Evolutionary conservation across 768 basidiomycete species (phyloP).

Genomic region (Lactifluus pinguis): DNA sequence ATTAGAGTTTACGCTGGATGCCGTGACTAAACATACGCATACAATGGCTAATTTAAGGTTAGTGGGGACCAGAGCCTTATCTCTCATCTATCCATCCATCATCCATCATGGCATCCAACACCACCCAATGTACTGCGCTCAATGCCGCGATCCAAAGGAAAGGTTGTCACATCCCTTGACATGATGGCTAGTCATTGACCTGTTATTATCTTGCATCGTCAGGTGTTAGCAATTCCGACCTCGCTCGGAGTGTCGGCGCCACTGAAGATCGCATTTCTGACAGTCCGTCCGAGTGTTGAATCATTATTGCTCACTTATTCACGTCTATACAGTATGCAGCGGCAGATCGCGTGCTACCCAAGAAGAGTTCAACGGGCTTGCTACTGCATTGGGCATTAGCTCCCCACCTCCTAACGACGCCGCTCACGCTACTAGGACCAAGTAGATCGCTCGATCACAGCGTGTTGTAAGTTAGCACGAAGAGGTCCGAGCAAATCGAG

Average conservation of each 20-base stretch:
- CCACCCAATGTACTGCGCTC: conserved; percentile 51
- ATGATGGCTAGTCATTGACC: not conserved
- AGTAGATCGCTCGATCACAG: not conserved
- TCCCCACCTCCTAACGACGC: conserved; percentile 22
- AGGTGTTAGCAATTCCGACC: conserved; percentile 42
- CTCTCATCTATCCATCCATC: not conserved
- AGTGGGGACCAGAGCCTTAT: not conserved
- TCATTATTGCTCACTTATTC: not conserved
- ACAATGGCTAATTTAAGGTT: not conserved
- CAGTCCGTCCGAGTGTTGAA: conserved; percentile 30
- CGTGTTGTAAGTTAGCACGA: not conserved
- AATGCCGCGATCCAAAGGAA: conserved; percentile 39
- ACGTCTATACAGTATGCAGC: conserved; percentile 36
- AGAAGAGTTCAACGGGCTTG: conserved; percentile 42
- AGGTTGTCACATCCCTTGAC: conserved; percentile 29
- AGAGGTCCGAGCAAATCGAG: not conserved
- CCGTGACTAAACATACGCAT: conserved; percentile 4
- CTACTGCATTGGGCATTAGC: conserved; percentile 29
- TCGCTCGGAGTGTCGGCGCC: conserved; percentile 39
- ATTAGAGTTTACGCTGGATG: conserved; percentile 9
- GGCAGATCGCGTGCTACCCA: conserved; percentile 35
- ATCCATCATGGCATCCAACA: conserved; percentile 35
- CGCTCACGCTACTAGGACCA: conserved; percentile 26
- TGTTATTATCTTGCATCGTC: not conserved
- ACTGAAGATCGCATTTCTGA: conserved; percentile 41